Evolutionary conservation across 805 yeast genomes (phyloP).

Genomic region (Candida dendrica): DNA sequence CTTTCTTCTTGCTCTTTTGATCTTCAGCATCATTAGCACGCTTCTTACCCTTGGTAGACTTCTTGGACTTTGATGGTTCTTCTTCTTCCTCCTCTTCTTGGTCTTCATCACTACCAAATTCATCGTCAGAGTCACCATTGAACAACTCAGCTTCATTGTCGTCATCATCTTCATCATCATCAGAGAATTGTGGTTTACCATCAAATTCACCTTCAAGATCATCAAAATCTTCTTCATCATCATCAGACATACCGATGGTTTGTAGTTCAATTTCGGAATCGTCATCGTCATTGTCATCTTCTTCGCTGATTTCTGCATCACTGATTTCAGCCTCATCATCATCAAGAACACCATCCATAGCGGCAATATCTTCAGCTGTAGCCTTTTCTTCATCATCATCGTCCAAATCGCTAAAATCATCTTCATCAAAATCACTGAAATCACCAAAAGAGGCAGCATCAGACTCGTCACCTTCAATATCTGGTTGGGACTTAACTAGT

Average conservation of each 20-base stretch:
- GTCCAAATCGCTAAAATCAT: slow-evolving; percentile 59
- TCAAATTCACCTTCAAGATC: slow-evolving; percentile 19
- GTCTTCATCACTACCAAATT: slow-evolving; percentile 30
- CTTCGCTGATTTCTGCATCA: slow-evolving; percentile 13
- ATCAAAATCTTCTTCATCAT: slow-evolving; percentile 21
- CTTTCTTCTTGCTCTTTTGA: slow-evolving; percentile 14
- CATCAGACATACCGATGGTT: slow-evolving; percentile 24
- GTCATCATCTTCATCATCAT: slow-evolving; percentile 28
- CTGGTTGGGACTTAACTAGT: slow-evolving; percentile 67
- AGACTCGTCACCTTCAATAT: slow-evolving; percentile 48
- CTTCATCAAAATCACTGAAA: slow-evolving; percentile 43
- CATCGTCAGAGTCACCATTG: slow-evolving; percentile 30
- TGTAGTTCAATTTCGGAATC: slow-evolving; percentile 31
- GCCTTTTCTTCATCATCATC: slow-evolving; percentile 26
- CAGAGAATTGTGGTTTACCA: slow-evolving; percentile 26
- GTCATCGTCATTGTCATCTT: slow-evolving; percentile 22
- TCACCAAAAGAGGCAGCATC: slow-evolving; percentile 28
- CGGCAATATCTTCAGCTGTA: slow-evolving; percentile 1
- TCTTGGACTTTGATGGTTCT: slow-evolving; percentile 14
- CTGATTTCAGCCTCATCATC: slow-evolving; percentile 39
- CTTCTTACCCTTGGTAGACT: slow-evolving; percentile 22
- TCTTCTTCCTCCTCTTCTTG: slow-evolving; percentile 23
- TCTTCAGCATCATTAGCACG: slow-evolving; percentile 19
- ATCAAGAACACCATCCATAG: slow-evolving; percentile 25
- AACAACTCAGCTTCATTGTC: slow-evolving; percentile 30